phyloP scores from a whole-genome alignment of 208 protist genomes.

The Trichomonas gallinae region DNA sequence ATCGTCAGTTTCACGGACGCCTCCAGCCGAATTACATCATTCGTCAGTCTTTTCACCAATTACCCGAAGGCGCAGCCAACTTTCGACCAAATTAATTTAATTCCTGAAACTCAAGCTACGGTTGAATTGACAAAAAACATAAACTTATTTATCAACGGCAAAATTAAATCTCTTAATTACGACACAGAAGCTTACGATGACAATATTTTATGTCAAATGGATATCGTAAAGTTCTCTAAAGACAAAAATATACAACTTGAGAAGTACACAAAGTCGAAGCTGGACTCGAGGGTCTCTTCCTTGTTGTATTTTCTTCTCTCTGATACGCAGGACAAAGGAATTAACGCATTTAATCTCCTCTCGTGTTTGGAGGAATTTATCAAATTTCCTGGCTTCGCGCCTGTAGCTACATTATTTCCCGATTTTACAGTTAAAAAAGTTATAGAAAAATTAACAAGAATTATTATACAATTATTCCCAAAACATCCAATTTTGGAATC shows the following conservation, averaged over 20 bases:
- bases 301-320: not conserved
- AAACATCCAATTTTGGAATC: not conserved
- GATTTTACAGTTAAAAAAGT: not conserved
- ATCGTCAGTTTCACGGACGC: not conserved
- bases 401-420: not conserved
- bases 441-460: not conserved
- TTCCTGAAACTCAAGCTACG: not conserved
- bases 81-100: not conserved
- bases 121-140: not conserved
- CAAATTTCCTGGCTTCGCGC: not conserved
- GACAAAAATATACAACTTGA: not conserved
- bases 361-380: not conserved
- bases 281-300: not conserved
- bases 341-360: not conserved
- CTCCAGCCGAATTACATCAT: not conserved
- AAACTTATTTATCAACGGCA: not conserved
- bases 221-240: not conserved
- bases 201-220: not conserved
- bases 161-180: not conserved
- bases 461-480: not conserved
- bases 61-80: not conserved
- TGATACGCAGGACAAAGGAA: not conserved
- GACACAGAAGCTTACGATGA: not conserved
- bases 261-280: not conserved
- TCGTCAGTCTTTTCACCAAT: not conserved